These are phyloP conservation scores for Microsporum canis DNA, from an alignment of 2,329 filamentous ascomycete species.

Conservation along the genomic window DNA sequence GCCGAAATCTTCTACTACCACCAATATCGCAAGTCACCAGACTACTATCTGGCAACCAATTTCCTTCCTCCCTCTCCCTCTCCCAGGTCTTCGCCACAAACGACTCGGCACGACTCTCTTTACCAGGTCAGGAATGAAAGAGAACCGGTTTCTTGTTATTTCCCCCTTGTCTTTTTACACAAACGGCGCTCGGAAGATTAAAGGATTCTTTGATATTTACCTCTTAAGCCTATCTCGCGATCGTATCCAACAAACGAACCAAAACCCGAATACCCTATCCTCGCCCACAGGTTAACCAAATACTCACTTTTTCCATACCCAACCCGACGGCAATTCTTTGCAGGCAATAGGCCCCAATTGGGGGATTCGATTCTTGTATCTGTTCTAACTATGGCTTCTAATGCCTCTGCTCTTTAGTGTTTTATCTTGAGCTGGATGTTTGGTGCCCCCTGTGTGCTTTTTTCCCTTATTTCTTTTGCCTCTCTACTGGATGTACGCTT, in stretches of 20 bases:
- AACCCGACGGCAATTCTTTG: neutral
- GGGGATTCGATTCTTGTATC: conserved; percentile 5
- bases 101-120: neutral
- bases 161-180: neutral
- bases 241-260: neutral
- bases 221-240: neutral
- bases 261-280: neutral
- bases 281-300: neutral
- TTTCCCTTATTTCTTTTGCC: neutral
- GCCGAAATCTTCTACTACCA: neutral
- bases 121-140: neutral
- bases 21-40: neutral
- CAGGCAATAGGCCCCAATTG: conserved; percentile 1
- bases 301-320: neutral
- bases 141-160: neutral
- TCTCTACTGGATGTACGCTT: conserved; percentile 3
- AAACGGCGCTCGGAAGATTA: conserved; percentile 1
- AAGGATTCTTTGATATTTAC: neutral
- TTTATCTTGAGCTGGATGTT: conserved; percentile 1
- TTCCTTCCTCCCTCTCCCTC: neutral
- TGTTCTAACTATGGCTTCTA: neutral
- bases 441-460: neutral
- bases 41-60: neutral
- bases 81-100: neutral
- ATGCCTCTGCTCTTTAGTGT: neutral